A percentile compares a stretch with the other conserved stretches of the same genome.
phyloP scores from a whole-genome alignment of 441 rosid genomes.

The Daphne laureola region DNA sequence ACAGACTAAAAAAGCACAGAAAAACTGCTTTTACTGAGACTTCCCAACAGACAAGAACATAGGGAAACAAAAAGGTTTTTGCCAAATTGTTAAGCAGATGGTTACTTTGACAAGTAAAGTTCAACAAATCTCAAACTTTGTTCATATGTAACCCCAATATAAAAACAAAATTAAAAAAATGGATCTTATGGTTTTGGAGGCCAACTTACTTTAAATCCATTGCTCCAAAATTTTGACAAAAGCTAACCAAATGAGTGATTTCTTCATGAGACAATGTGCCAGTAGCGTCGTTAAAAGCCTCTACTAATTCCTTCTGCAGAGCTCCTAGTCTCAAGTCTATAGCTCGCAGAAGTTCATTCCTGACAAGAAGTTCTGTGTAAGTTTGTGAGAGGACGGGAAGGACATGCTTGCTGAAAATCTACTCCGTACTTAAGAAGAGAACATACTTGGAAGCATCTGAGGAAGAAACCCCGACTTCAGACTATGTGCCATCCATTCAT shows the following conservation, averaged over 20 bases:
- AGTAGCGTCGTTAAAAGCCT: constrained; percentile 33
- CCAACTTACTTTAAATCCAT: constrained; percentile 44
- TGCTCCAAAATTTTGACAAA: constrained; percentile 48
- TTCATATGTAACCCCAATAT: too few species aligned
- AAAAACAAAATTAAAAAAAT: neutral
- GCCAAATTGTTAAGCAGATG: too few species aligned
- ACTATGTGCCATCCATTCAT: constrained; percentile 22
- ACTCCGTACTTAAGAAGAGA: constrained; percentile 10
- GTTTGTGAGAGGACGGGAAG: constrained; percentile 14
- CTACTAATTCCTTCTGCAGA: constrained; percentile 40
- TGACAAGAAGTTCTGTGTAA: constrained; percentile 21
- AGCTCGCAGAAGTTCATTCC: constrained; percentile 55
- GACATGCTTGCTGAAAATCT: constrained; percentile 8
- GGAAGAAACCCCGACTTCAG: constrained; percentile 26
- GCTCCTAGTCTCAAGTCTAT: constrained; percentile 55
- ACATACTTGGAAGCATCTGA: constrained; percentile 53
- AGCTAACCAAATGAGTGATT: constrained; percentile 26
- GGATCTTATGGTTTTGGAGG: constrained; percentile 8
- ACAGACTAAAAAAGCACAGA: too few species aligned
- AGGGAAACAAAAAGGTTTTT: too few species aligned
- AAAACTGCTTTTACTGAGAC: too few species aligned
- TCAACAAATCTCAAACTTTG: too few species aligned
- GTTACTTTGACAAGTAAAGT: too few species aligned
- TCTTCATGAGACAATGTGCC: constrained; percentile 34
- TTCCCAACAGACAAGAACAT: too few species aligned